These are phyloP conservation scores for Boletus sp. DNA, from an alignment of 1,284 basidiomycete genomes.

Conservation along the genomic window DNA sequence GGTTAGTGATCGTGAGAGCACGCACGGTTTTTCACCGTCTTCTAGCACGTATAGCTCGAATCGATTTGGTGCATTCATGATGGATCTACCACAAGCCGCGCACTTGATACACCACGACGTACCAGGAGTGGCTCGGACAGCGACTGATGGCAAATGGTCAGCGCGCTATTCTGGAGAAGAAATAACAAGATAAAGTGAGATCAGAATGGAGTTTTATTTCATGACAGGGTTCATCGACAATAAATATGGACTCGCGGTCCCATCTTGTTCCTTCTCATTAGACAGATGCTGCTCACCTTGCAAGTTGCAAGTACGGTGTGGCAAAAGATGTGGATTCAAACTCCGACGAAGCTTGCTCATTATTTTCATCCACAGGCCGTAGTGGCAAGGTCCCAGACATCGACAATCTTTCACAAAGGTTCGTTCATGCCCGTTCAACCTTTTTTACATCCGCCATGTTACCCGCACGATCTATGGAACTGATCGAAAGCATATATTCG, in stretches of 20 bases:
- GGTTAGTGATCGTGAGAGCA: conserved; percentile 15
- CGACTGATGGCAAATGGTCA: conserved; percentile 1
- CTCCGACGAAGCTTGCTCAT: conserved; percentile 22
- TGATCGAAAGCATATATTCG: conserved; percentile 32
- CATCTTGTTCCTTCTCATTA: conserved; percentile 40
- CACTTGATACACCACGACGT: neutral
- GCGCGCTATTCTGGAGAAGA: neutral
- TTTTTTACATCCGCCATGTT: conserved; percentile 18
- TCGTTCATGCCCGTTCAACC: conserved; percentile 37
- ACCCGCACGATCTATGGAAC: conserved; percentile 7
- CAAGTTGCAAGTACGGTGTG: conserved; percentile 7
- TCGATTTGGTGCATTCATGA: conserved; percentile 91
- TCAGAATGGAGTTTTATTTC: conserved; percentile 42
- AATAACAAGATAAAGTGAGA: neutral
- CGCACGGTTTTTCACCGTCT: conserved; percentile 90
- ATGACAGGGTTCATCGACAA: conserved; percentile 59
- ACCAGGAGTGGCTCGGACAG: neutral
- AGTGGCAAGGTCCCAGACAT: conserved; percentile 36
- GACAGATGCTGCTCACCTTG: conserved; percentile 16
- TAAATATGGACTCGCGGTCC: conserved; percentile 54
- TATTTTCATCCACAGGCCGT: conserved; percentile 7
- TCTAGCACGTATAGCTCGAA: conserved; percentile 90
- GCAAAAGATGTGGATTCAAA: conserved; percentile 21
- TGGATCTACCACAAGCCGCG: conserved; percentile 1
- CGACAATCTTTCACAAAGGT: conserved; percentile 61